These are phyloP conservation scores for Ilex asprella DNA, from an alignment of 257 asterid genomes.

Conservation along the genomic window DNA sequence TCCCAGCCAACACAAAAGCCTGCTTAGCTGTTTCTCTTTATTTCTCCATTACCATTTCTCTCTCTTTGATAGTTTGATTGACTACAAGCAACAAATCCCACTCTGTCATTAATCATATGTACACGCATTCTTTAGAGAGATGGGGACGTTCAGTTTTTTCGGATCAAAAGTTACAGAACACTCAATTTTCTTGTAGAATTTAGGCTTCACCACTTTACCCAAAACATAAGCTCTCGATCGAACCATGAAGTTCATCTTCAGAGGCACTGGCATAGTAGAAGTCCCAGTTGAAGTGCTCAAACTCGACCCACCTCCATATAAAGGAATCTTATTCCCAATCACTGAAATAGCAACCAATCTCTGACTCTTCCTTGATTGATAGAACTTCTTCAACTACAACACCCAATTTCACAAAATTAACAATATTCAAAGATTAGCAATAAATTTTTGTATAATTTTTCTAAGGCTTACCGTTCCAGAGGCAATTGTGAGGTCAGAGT, in stretches of 20 bases:
- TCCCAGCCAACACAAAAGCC: not conserved
- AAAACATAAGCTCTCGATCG: not conserved
- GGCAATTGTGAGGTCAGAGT: not conserved
- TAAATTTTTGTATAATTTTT: too few relatives aligned
- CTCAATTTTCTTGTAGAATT: not conserved
- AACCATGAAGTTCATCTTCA: not conserved
- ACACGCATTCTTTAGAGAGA: not conserved
- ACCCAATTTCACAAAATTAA: not conserved
- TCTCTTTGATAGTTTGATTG: not conserved
- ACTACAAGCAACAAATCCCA: not conserved
- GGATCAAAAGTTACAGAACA: not conserved
- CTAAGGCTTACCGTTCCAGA: not conserved
- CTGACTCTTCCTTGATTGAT: not conserved
- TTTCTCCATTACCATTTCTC: not conserved
- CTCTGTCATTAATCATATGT: not conserved
- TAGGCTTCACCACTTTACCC: not conserved
- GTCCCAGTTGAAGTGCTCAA: not conserved
- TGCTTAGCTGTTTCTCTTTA: not conserved
- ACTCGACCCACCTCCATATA: not conserved
- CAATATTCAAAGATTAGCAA: too few relatives aligned
- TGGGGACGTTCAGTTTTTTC: not conserved
- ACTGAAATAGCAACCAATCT: not conserved
- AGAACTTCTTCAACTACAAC: not conserved
- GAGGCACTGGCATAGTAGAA: not conserved
- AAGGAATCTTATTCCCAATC: not conserved